These are phyloP conservation scores for Populus hybrid DNA, from an alignment of 441 rosid species.

Conservation along the genomic window DNA sequence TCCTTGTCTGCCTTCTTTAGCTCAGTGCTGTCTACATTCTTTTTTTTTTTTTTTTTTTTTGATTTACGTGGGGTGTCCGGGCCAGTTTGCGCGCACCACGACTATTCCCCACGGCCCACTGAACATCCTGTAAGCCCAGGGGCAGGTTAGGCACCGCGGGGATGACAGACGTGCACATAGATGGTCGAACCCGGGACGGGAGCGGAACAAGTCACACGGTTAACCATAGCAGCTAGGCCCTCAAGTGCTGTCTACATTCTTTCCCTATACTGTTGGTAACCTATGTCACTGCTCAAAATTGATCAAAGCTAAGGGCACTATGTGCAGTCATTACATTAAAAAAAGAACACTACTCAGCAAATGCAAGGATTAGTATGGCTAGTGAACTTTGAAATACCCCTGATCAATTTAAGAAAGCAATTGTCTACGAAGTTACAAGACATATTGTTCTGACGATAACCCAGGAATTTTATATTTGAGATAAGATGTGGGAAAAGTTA, in stretches of 20 bases:
- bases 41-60: no score
- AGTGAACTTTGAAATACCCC: not conserved
- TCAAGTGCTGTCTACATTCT: not conserved
- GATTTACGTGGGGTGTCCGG: no score
- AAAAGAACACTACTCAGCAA: not conserved
- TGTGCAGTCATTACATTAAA: not conserved
- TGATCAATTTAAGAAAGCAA: not conserved
- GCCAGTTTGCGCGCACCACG: no score
- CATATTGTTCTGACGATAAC: not conserved
- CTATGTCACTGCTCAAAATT: not conserved
- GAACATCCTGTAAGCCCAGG: no score
- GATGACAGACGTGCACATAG: no score
- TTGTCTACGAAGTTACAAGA: not conserved
- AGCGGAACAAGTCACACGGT: no score
- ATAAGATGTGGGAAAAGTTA: not conserved
- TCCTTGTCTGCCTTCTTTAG: not conserved
- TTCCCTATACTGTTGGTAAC: not conserved
- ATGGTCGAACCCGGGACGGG: no score
- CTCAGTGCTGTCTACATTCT: not conserved
- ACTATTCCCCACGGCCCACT: no score
- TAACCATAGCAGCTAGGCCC: no score
- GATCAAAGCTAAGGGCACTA: not conserved
- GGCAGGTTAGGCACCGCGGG: no score
- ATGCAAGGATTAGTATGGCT: not conserved
- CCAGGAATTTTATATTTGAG: not conserved